Base-by-base conservation (phyloP, 768 basidiomycete species). In the Lentinula sp. region DNA sequence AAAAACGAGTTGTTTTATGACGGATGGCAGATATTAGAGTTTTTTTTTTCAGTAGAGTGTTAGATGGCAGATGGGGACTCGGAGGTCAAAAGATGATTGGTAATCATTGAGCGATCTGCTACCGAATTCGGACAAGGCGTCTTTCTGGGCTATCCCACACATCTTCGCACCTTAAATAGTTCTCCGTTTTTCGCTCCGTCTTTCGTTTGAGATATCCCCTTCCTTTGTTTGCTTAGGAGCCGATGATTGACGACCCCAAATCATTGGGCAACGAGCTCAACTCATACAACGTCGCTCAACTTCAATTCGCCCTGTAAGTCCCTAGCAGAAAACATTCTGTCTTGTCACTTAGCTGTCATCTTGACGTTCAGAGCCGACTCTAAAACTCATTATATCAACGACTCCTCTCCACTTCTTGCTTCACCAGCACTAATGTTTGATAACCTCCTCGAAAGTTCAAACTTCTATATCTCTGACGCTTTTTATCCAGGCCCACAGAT, bases 251-350 rank as follows among this genome's bases (percentile, higher is more conserved):
- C 73, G 79, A 81, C 68, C 73, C 45, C 65, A 74, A 15, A 52
- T 66, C 62, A 67, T 66, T 68, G 65, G 72, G 72, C 66, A 72
- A 75, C 71, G 76, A 81, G 72, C 79, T 84, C 66, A 81, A 81
- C 67, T 73, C 76, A 63, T 87, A 85, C 77, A 82, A 82, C 81
- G 78, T 86, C 61, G 80, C 81, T 43, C 85, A 86, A 69, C 79
- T 86, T 61, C 82, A 86, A 61, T 82, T 81, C 72, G 75, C 83
- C 9, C 78, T 86, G 84, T 83, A 70, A 74, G 80, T 79, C 54
- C 53, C 43, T 54, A 48, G 46, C 46, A 48, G 46, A 58, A 60
- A 46, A 59, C 66, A 63, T 67, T 67, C 67, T 68, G 55, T 54
- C 63, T 53, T 63, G 59, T 53, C 64, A 62, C 32, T 66, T 42